Evolutionary conservation across 148 eudicot genomes (phyloP), one percentile per base, ranked within the genome.

Genomic region (Rhododendron williamsianum): DNA sequence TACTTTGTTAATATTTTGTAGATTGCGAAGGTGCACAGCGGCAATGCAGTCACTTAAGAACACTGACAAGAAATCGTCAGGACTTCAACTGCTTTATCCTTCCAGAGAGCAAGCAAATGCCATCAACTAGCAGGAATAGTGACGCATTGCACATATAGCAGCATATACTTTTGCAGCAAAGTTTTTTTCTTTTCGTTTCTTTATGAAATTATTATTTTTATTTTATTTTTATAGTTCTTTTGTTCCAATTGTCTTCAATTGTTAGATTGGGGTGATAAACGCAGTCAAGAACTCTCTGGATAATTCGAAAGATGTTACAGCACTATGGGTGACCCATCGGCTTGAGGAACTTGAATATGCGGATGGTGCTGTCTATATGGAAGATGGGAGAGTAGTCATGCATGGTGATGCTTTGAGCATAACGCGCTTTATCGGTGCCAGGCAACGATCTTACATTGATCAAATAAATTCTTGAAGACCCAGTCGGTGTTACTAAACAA

Each of bases 321-420:
- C 97, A 69, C 86, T 96, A 74, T 96, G 99, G 99, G 99, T 96
- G 60, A 96, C 99, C 12, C 99, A 96, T 83, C 94, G 99, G 21
- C 85, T 96, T 87, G 99, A 96, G 85, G 99, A 96, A 89, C 95
- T 96, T 9, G 91, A 92, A 86, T 90, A 93, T 83, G 99, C 99
- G 77, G 97, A 96, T 90, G 99, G 97, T 86, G 98, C 98, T 33
- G 88, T 94, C 9, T 95, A 94, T 78, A 94, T 95, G 97, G 97
- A 95, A 87, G 93, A 93, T 80, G 98, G 98, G 30, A 91, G 86
- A 86, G 94, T 95, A 23, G 94, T 94, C 60, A 91, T 91, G 93
- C 93, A 91, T 86, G 96, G 97, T 71, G 90, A 92, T 84, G 92
- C 91, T 87, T 93, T 92, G 9, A 82, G 87, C 85, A 88, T 94